Base-by-base conservation (phyloP, 306 rosid genomes). In the Quillaja saponaria region DNA sequence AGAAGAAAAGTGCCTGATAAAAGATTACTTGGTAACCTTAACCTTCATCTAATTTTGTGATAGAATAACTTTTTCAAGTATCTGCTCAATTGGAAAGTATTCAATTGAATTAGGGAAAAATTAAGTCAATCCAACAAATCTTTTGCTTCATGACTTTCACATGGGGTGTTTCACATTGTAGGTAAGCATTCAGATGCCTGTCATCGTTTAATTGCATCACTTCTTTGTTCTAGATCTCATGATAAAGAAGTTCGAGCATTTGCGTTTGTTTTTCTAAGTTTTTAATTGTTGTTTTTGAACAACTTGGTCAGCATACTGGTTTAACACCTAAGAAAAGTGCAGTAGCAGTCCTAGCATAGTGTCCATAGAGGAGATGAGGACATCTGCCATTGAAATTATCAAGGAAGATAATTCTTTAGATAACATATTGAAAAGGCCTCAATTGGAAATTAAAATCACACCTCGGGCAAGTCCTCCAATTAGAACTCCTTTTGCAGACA, bases 291-390 rank as follows among this genome's bases (percentile, higher is more conserved):
- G 21, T 48, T 40, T 20, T 38, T 46, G 25, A 67, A 76, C 82
- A 90, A 96, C 86, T 87, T 34, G 96, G 85, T 66, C 69, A 78
- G 61, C 68, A 78, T 6, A 64, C 67, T 50, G 52, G 72, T 51
- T 12, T 57, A 18, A 65, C 76, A 15, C 75, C 77, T 0, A 72
- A 76, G 69, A 85, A 74, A 72, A 75, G 65, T 50, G 64, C 18
- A 20, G 67, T 85, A 40, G 39, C 54, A 15, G 85, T 91, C 55
- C 96, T 7, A 87, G 86, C 64, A 60, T 57, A 64, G 75, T 67
- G 61, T 74, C 86, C 39, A 76, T 87, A 11, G 95, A 91, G 65
- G 83, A 91, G 72, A 83, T 91, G 96, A 83, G 95, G 74, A 78
- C 87, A 38, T 59, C 55, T 5, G 20, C 44, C 49, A 2, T 48